A percentile compares a stretch with the other conserved stretches of the same genome.
Evolutionary conservation across 331 rosid species (phyloP).

Genomic region (Dryas integrifolia): DNA sequence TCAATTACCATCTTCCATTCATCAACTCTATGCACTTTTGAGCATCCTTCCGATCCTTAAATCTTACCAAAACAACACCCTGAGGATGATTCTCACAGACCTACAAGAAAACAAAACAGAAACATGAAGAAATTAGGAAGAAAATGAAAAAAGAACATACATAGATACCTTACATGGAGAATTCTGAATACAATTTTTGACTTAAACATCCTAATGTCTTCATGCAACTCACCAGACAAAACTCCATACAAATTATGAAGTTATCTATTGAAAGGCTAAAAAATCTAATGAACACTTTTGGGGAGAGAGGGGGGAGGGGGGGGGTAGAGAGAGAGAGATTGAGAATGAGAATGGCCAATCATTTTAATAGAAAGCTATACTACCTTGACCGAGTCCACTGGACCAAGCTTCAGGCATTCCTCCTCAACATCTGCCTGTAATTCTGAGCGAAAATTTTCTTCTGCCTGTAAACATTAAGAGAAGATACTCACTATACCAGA

Average conservation of each 20-base stretch:
- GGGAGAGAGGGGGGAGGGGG: background rate
- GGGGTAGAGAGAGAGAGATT: background rate
- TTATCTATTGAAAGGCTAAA: background rate
- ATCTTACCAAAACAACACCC: constrained; percentile 87
- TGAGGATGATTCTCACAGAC: constrained; percentile 93
- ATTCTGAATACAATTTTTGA: background rate
- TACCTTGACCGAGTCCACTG: constrained; percentile 81
- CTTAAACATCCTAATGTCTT: background rate
- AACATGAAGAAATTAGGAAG: constrained; percentile 13
- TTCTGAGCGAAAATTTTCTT: constrained; percentile 66
- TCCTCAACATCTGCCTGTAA: constrained; percentile 83
- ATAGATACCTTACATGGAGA: background rate
- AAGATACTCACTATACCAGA: constrained; percentile 6
- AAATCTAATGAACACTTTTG: background rate
- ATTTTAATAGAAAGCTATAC: background rate
- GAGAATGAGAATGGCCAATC: background rate
- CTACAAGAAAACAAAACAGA: constrained; percentile 41
- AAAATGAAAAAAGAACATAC: background rate
- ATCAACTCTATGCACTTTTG: constrained; percentile 82
- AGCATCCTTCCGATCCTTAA: constrained; percentile 91
- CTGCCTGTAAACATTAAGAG: constrained; percentile 50
- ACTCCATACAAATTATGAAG: background rate
- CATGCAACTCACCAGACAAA: constrained; percentile 1
- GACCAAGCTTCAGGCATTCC: constrained; percentile 84
- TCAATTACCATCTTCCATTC: constrained; percentile 93